Base-by-base conservation (phyloP, 495 filamentous ascomycete species). In the Cercophora samala region DNA sequence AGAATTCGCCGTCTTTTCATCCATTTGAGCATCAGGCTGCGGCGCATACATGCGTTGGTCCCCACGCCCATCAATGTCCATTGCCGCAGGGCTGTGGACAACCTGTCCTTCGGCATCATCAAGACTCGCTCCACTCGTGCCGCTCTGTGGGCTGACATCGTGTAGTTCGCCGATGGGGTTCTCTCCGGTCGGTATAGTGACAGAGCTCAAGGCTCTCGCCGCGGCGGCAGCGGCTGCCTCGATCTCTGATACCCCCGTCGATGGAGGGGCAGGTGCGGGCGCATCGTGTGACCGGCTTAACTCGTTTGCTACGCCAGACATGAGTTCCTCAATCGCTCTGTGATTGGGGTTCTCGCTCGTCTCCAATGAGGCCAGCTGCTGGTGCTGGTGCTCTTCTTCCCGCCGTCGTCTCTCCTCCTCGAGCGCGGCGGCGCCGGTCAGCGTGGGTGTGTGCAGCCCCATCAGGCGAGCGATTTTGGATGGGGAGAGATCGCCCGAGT, bases 401-500 rank as follows among this genome's bases (percentile, higher is more conserved):
- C 78, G 77, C 60, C 74, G 77, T 37, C 78, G 78, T 62, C 75
- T 82, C 67, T 88, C 79, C 58, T 88, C 87, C 60, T 83, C 84
- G 64, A 87, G 68, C 26, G 82, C 85, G 58, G 81, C 82, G n/a
- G 83, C 84, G 46, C 81, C 86, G 13, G 85, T 87, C 42, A 87
- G 56, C 0, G 37, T 46, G 13, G 66, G 75, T 29, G 76, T 73
- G 22, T 80, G 80, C 18, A 81, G 78, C 53, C 76, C 67, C 65
- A 74, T 76, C 63, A 84, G 77, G 24, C 81, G 78, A 29, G 84
- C 84, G 46, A 83, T 78, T 69, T 87, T 85, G 37, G 84, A 78
- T 11, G 83, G 83, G 21, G 84, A 84, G 8, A 79, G 67, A 22
- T 82, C 77, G 66, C 78, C 74, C 67, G 66, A 78, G 68, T 37